Percentiles rank a stretch among this genome's conserved stretches.
These are phyloP conservation scores for Spathaspora arborariae DNA, from an alignment of 805 yeast genomes.

Conservation along the genomic window DNA sequence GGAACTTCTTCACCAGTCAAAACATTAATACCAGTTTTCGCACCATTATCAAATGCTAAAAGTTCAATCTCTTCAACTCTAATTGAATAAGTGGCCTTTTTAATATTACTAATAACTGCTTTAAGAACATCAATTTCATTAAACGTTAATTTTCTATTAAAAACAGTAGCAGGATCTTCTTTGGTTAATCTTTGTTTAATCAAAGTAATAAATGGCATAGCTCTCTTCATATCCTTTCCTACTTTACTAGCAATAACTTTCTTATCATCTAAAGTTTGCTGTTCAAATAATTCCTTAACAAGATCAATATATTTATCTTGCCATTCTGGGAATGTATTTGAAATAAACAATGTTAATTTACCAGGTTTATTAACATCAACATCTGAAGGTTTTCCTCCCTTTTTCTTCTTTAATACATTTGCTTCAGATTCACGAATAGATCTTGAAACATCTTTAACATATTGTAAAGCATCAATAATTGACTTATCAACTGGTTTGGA, in stretches of 20 bases:
- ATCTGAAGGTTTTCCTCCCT: conserved; percentile 73
- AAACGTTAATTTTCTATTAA: conserved; percentile 84
- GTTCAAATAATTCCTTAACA: conserved; percentile 71
- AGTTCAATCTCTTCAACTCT: conserved; percentile 54
- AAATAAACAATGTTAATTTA: conserved; percentile 66
- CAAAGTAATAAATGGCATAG: conserved; percentile 92
- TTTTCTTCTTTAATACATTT: conserved; percentile 71
- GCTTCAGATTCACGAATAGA: conserved; percentile 93
- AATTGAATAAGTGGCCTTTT: conserved; percentile 59
- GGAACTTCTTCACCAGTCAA: conserved; percentile 67
- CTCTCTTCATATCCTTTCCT: conserved; percentile 91
- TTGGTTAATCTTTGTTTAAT: conserved; percentile 74
- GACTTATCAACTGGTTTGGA: conserved; percentile 59
- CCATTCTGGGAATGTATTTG: conserved; percentile 77
- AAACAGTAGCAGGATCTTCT: conserved; percentile 73
- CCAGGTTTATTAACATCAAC: conserved; percentile 74
- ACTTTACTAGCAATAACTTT: conserved; percentile 59
- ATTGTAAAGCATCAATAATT: conserved; percentile 65
- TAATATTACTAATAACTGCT: conserved; percentile 50
- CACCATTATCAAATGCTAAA: conserved; percentile 61
- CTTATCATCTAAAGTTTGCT: conserved; percentile 61
- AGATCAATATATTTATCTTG: conserved; percentile 58
- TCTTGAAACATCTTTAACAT: conserved; percentile 75
- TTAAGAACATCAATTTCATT: conserved; percentile 69
- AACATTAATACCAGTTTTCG: conserved; percentile 58